Evolutionary conservation across 75 land plant genomes (phyloP).

Genomic region (Pinus tabuliformis): DNA sequence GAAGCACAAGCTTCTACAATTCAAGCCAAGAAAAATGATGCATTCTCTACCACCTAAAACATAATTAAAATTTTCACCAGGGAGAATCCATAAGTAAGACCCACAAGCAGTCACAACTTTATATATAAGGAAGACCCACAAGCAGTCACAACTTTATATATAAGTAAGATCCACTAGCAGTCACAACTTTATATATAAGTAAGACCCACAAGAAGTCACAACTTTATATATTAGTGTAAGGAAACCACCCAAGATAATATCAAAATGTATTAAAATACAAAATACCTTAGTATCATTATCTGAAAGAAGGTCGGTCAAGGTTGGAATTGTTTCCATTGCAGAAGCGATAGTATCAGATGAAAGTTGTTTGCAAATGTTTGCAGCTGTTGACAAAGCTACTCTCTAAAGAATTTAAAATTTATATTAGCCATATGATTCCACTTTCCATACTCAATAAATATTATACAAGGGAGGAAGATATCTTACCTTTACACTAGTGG

Average conservation of each 20-base stretch:
- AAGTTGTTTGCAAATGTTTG: conserved; percentile 68
- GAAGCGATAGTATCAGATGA: conserved; percentile 34
- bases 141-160: neutral
- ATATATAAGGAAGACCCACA: neutral
- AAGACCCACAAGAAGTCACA: neutral
- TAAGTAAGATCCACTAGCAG: too few relatives aligned
- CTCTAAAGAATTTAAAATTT: conserved; percentile 29
- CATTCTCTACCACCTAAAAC: conserved; percentile 62
- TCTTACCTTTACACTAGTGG: conserved; percentile 26
- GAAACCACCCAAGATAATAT: neutral
- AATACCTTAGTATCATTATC: conserved; percentile 45
- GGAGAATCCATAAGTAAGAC: neutral
- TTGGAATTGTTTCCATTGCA: conserved; percentile 64
- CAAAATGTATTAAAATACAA: neutral
- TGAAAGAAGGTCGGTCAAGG: conserved; percentile 63
- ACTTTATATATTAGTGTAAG: neutral
- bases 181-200: too few relatives aligned
- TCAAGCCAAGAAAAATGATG: conserved; percentile 39
- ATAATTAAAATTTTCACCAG: neutral
- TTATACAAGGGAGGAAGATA: too few relatives aligned
- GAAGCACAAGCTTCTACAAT: conserved; percentile 41
- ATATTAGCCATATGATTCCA: conserved; percentile 5
- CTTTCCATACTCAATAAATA: neutral
- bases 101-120: neutral
- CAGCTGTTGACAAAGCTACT: conserved; percentile 72